Percentiles rank a stretch among this genome's conserved stretches.
These are phyloP conservation scores for Neurospora tetrasperma DNA, from an alignment of 495 filamentous ascomycete genomes.

Conservation along the genomic window DNA sequence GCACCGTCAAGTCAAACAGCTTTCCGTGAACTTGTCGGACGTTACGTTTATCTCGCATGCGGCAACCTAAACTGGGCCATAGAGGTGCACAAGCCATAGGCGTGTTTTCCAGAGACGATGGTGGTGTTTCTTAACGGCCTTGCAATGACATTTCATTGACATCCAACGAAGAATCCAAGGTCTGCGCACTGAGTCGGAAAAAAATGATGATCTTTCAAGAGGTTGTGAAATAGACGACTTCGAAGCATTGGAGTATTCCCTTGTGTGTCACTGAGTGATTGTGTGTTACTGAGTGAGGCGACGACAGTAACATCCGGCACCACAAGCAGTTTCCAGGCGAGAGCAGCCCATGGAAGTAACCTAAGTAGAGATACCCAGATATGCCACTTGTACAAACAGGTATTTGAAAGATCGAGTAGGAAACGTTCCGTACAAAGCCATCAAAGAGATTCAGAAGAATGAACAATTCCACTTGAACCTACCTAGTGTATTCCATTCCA, in stretches of 20 bases:
- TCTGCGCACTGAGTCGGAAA: not conserved
- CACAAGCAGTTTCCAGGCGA: not conserved
- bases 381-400: not conserved
- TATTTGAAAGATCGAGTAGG: not conserved
- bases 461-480: not conserved
- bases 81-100: not conserved
- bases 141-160: not conserved
- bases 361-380: not conserved
- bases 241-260: not conserved
- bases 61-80: not conserved
- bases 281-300: not conserved
- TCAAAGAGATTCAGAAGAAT: not conserved
- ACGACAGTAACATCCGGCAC: not conserved
- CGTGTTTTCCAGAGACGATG: not conserved
- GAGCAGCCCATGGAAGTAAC: not conserved
- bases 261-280: not conserved
- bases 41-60: not conserved
- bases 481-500: not conserved
- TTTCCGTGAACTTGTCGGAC: not conserved
- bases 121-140: not conserved
- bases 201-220: not conserved
- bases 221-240: not conserved
- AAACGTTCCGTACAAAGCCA: not conserved
- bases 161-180: not conserved
- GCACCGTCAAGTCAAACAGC: not conserved